These are phyloP conservation scores for Suillus luteus DNA, from an alignment of 768 basidiomycete species.

Conservation along the genomic window DNA sequence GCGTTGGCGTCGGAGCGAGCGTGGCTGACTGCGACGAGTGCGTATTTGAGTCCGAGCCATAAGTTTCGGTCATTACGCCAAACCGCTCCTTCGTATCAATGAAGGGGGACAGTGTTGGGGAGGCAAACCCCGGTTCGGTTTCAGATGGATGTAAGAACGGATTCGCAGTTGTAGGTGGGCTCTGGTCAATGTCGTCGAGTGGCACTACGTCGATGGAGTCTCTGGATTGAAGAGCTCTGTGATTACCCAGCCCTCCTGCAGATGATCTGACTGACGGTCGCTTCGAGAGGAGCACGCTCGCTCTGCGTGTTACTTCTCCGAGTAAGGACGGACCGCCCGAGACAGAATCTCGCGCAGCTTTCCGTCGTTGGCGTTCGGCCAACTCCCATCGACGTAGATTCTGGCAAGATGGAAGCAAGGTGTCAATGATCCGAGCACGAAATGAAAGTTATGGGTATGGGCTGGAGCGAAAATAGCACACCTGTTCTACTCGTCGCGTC, in stretches of 20 bases:
- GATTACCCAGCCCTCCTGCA: constrained; percentile 37
- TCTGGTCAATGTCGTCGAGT: constrained; percentile 50
- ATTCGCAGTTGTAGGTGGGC: constrained; percentile 45
- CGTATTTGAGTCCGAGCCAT: neutral
- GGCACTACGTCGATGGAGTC: constrained; percentile 57
- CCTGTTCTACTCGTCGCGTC: constrained; percentile 72
- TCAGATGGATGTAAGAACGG: constrained; percentile 44
- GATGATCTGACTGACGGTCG: constrained; percentile 38
- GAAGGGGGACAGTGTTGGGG: constrained; percentile 33
- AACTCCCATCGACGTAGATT: constrained; percentile 79
- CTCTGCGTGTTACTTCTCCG: constrained; percentile 56
- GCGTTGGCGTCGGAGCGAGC: constrained; percentile 24
- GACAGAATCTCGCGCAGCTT: constrained; percentile 63
- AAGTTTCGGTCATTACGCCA: constrained; percentile 22
- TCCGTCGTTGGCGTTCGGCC: constrained; percentile 75
- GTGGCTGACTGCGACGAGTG: constrained; percentile 20
- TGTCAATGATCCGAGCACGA: constrained; percentile 7
- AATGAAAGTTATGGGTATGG: constrained; percentile 11
- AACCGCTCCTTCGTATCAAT: constrained; percentile 36
- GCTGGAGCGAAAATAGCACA: constrained; percentile 31
- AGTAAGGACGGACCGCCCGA: constrained; percentile 47
- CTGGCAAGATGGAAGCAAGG: constrained; percentile 38
- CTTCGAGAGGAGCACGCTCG: constrained; percentile 57
- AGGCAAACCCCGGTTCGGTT: neutral
- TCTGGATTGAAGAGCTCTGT: constrained; percentile 50